Conservation (phyloP, 2,329 filamentous ascomycete species). For the Polytolypa hystricis region DNA sequence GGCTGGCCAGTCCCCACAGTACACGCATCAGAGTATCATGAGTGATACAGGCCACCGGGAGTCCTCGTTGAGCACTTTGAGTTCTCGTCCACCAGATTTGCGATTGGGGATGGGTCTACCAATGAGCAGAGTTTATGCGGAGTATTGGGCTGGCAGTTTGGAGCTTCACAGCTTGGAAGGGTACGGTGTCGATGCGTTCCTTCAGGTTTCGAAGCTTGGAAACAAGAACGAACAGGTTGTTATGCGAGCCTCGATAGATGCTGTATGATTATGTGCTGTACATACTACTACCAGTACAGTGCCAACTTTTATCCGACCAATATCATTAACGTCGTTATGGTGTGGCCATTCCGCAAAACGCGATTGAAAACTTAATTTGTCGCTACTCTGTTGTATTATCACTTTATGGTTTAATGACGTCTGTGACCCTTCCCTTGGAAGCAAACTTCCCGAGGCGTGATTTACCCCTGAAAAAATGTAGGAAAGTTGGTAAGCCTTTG, state of each 20-base stretch:
- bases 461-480: too few species aligned
- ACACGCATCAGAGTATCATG: conserved; percentile 11
- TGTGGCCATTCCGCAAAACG: too few species aligned
- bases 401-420: too few species aligned
- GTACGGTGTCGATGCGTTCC: conserved; percentile 88
- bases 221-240: conserved; percentile 96
- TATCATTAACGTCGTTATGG: too few species aligned
- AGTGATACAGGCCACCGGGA: conserved; percentile 32
- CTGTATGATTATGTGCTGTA: conserved; percentile 54
- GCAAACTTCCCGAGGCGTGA: too few species aligned
- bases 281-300: too few species aligned
- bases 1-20: conserved; percentile 7
- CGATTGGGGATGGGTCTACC: conserved; percentile 87
- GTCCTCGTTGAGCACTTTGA: conserved; percentile 67
- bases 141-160: conserved; percentile 93
- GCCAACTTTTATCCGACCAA: too few species aligned
- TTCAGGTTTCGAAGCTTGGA: conserved; percentile 90
- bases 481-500: too few species aligned
- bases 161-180: conserved; percentile 89
- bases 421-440: too few species aligned
- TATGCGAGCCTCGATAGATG: conserved; percentile 65
- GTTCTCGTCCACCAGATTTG: conserved; percentile 72
- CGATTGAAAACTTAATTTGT: too few species aligned
- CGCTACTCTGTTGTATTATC: too few species aligned
- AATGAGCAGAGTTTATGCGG: conserved; percentile 86